Conservation (phyloP, 2,329 filamentous ascomycete species). For the Ilyonectria sp. region DNA sequence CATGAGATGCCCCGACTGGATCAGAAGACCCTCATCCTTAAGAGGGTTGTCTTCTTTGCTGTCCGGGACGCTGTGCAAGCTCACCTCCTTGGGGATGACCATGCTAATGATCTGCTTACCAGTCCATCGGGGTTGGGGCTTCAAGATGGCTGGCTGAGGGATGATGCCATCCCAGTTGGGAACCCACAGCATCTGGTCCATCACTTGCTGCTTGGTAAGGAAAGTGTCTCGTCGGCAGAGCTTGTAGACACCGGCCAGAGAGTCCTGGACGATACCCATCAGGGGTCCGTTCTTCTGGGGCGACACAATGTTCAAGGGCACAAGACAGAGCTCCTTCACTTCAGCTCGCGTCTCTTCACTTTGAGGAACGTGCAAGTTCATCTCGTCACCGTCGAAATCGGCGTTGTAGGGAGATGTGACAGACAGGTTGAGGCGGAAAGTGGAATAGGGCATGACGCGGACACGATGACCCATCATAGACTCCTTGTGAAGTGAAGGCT, state of each 20-base stretch:
- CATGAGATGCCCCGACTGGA: conserved; percentile 90
- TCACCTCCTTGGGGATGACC: conserved; percentile 90
- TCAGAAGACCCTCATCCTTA: conserved; percentile 83
- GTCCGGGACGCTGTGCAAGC: conserved; percentile 77
- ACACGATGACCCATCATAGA: conserved; percentile 99
- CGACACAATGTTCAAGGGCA: conserved; percentile 98
- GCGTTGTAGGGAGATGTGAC: conserved; percentile 99
- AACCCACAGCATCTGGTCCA: conserved; percentile 98
- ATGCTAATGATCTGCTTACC: conserved; percentile 98
- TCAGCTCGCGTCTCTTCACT: conserved; percentile 97
- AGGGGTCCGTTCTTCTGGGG: conserved; percentile 96
- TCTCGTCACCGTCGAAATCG: conserved; percentile 99
- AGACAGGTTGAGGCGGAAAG: conserved; percentile 96
- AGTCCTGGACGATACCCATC: conserved; percentile 99
- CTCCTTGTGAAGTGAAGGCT: conserved; percentile 98
- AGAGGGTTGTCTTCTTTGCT: conserved; percentile 73
- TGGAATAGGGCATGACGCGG: conserved; percentile 98
- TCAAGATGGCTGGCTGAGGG: conserved; percentile 92
- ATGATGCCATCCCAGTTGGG: conserved; percentile 97
- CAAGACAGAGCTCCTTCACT: conserved; percentile 93
- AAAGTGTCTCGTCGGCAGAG: conserved; percentile 94
- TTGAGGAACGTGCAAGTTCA: conserved; percentile 99
- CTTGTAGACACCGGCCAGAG: conserved; percentile 96
- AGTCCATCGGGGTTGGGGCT: conserved; percentile 94
- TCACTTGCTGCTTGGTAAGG: conserved; percentile 89